Percentiles rank a stretch among this genome's conserved stretches.
These are phyloP conservation scores for Paramecium sexaurelia DNA, from an alignment of 73 alveolate genomes.

Conservation along the genomic window DNA sequence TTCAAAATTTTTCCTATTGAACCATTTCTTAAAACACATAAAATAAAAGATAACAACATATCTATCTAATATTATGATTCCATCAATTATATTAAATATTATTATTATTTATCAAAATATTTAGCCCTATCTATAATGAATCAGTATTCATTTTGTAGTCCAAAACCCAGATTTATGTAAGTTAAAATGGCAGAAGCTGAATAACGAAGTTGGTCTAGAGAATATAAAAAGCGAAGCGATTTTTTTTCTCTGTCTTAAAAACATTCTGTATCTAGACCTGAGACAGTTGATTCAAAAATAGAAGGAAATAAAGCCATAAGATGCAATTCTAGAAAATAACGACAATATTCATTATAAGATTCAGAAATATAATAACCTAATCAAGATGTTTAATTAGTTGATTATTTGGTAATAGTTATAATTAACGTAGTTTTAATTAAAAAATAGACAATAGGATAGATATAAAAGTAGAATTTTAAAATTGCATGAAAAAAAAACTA, in stretches of 20 bases:
- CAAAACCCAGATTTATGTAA: not conserved
- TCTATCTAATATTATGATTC: no score
- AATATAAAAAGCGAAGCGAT: not conserved
- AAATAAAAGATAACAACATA: no score
- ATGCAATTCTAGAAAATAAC: not conserved
- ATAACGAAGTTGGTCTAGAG: not conserved
- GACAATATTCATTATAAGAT: not conserved
- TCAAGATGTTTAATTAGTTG: not conserved
- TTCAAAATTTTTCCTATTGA: no score
- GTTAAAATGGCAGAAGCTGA: not conserved
- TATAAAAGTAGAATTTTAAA: slow-evolving; percentile 25
- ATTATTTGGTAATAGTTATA: not conserved
- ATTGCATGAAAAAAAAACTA: not conserved
- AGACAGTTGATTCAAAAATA: not conserved
- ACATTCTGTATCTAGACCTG: not conserved
- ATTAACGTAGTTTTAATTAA: not conserved
- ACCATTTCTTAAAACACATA: no score
- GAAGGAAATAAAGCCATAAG: slow-evolving; percentile 27
- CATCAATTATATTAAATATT: no score
- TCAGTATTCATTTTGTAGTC: not conserved
- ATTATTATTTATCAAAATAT: no score
- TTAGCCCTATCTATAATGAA: not conserved
- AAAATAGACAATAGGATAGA: not conserved
- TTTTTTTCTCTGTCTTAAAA: not conserved
- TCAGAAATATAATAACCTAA: not conserved